Evolutionary conservation across 108 stramenopile species (phyloP).

Genomic region (Nitzschia sp.): DNA sequence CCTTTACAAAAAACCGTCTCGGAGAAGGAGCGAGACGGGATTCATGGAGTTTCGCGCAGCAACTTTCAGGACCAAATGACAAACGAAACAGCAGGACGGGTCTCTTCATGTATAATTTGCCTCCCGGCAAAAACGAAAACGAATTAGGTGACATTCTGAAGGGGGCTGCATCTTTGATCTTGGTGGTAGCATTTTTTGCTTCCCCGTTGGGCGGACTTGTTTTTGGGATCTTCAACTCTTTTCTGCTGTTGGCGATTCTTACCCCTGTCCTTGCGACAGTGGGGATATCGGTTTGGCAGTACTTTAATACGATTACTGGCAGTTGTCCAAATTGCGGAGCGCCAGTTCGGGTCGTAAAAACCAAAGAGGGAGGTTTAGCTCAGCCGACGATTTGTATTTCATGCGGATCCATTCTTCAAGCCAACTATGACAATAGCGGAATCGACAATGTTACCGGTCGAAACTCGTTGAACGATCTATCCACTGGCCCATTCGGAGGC

Average conservation of each 20-base stretch:
- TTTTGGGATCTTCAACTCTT: slow-evolving; percentile 69
- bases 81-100: background rate
- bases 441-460: slow-evolving; percentile 35
- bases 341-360: slow-evolving; percentile 40
- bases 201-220: slow-evolving; percentile 72
- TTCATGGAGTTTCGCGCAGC: no score
- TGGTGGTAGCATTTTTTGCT: slow-evolving; percentile 55
- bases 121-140: slow-evolving; percentile 21
- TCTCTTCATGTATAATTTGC: slow-evolving; percentile 42
- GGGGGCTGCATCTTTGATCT: slow-evolving; percentile 19
- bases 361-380: slow-evolving; percentile 38
- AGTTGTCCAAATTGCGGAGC: slow-evolving; percentile 74
- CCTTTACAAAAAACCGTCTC: no score
- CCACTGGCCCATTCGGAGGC: slow-evolving; percentile 41
- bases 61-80: no score
- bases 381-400: slow-evolving; percentile 58
- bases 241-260: slow-evolving; percentile 57
- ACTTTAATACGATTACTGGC: slow-evolving; percentile 59
- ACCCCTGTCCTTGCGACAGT: slow-evolving; percentile 52
- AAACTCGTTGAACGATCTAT: slow-evolving; percentile 41
- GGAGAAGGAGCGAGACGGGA: no score
- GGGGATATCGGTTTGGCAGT: slow-evolving; percentile 64
- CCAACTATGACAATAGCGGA: slow-evolving; percentile 34
- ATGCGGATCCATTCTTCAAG: slow-evolving; percentile 60
- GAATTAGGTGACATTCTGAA: slow-evolving; percentile 29